phyloP scores from a whole-genome alignment of 495 filamentous ascomycete genomes.

The Aspergillus coremiiformis region DNA sequence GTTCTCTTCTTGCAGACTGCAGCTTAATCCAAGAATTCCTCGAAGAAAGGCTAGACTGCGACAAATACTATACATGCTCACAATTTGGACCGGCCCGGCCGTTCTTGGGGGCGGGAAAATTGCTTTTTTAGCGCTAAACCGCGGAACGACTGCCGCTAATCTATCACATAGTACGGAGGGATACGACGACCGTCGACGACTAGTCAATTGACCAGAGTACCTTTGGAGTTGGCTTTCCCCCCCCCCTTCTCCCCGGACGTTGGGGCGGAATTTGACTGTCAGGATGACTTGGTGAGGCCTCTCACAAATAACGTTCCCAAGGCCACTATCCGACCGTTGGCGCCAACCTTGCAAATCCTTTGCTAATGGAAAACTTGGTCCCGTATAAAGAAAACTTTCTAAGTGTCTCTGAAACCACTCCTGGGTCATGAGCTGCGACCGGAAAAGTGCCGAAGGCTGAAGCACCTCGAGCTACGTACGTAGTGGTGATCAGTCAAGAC shows the following conservation, averaged over 20 bases:
- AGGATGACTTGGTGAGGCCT: not conserved
- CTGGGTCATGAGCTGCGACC: conserved; percentile 3
- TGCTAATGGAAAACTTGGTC: conserved; percentile 2
- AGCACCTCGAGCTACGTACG: not conserved
- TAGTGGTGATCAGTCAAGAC: conserved; percentile 8
- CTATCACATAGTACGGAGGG: conserved; percentile 1
- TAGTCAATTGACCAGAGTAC: not conserved
- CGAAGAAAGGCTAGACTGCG: too few relatives aligned
- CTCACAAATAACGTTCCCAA: not conserved
- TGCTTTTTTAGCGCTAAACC: not conserved
- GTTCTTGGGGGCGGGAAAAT: not conserved
- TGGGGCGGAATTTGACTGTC: not conserved
- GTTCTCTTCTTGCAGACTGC: not conserved
- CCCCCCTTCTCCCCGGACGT: not conserved
- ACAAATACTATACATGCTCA: too few relatives aligned
- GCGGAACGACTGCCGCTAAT: not conserved
- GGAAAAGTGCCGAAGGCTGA: not conserved
- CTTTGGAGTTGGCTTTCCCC: not conserved
- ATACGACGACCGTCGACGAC: too few relatives aligned
- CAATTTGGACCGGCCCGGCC: not conserved
- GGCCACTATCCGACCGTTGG: not conserved
- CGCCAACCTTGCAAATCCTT: conserved; percentile 13
- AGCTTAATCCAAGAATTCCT: not conserved
- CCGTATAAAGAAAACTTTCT: conserved; percentile 1
- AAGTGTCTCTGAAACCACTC: not conserved